Base-by-base conservation (phyloP, 495 filamentous ascomycete species). In the Xylaria telfairii region DNA sequence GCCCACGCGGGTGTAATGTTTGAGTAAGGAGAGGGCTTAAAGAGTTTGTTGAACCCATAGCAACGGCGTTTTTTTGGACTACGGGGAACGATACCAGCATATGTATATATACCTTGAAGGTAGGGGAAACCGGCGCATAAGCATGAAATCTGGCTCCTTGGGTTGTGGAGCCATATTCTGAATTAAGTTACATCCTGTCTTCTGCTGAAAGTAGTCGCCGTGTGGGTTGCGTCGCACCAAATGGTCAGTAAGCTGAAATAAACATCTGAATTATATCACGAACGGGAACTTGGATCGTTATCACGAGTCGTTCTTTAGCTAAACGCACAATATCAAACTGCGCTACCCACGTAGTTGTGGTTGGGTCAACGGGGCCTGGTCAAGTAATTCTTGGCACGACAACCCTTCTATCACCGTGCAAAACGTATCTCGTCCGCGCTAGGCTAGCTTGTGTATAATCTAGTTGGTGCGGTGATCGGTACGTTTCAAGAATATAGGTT, bases 11-110 rank as follows among this genome's bases (percentile, higher is more conserved):
- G 10, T 24, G 15, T 54, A 54, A 69, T 69, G 42, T 51, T 44
- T 54, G 46, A 54, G 9, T 28, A 54, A 65, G 34, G 49, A 17
- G 41, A 15, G 39, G 10, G 26, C 34, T 30, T 59, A 4, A 28
- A n/a, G 21, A 12, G 44, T 26, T 21, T 70, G 4, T 41, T 13
- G 46, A 4, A 32, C 24, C 28, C 59, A 64, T 56, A 53, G 47
- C 68, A 65, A 39, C 56, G 68, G 61, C 47, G 61, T 65, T 70
- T 67, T n/a, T 62, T 57, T 70, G 61, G 60, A 70, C 24, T 70
- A 70, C 34, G 51, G 68, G 61, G 21, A 65, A 57, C 46, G 51
- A 70, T 70, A 70, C 68, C 68, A 70, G 39, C 28, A 63, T 70
- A 30, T 65, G 51, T 65, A 65, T 46, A 30, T 64, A 56, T 39